A percentile compares a stretch with the other conserved stretches of the same genome.
These are phyloP conservation scores for Psidium friedrichsthalianum DNA, from an alignment of 345 rosid genomes.

Conservation along the genomic window DNA sequence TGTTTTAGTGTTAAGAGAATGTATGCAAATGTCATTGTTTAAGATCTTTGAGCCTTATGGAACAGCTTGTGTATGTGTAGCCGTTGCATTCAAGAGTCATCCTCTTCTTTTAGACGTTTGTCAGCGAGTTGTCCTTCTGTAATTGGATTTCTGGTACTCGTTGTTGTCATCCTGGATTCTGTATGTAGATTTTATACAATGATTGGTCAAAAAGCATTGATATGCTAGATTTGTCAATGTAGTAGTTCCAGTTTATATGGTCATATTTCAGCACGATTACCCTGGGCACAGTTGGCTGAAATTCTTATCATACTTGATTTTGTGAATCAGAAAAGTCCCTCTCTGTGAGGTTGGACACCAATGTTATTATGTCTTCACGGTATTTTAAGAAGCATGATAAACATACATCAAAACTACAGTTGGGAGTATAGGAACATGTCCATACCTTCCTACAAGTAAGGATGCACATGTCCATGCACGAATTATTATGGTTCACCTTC, in stretches of 20 bases:
- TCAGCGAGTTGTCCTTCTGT: not conserved
- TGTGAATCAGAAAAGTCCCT: not conserved
- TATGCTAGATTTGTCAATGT: not conserved
- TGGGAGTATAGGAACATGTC: not conserved
- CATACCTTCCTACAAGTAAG: not conserved
- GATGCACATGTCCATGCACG: not conserved
- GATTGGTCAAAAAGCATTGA: not conserved
- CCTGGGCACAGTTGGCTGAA: accelerated
- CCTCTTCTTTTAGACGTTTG: not conserved
- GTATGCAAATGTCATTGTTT: not conserved
- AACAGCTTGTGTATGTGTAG: not conserved
- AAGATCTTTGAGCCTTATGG: not conserved
- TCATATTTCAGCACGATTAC: not conserved
- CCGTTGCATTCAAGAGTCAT: not conserved
- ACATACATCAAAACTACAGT: not conserved
- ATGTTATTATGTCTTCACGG: not conserved
- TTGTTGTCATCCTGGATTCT: not conserved
- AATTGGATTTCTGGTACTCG: not conserved
- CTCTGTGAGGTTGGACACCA: not conserved
- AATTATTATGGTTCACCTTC: not conserved
- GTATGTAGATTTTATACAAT: not conserved
- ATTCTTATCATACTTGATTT: not conserved
- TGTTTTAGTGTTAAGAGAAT: not conserved
- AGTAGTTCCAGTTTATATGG: not conserved
- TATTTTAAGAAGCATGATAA: not conserved